A percentile compares a stretch with the other conserved stretches of the same genome.
phyloP scores from a whole-genome alignment of 441 rosid species.

The Erodium chrysanthum region DNA sequence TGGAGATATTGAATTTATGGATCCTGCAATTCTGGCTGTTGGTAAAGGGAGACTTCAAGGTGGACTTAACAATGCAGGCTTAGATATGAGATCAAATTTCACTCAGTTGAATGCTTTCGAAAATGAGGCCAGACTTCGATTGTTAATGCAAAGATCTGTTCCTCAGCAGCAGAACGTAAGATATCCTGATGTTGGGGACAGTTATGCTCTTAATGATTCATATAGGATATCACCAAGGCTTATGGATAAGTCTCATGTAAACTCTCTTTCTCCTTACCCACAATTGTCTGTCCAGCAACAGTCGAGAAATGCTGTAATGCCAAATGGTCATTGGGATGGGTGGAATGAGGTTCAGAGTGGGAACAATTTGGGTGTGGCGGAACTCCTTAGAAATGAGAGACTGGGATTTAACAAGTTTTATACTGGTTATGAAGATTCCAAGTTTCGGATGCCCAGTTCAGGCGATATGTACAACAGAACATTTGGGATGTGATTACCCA shows the following conservation, averaged over 20 bases:
- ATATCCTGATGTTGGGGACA: conserved; percentile 42
- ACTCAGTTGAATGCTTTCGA: conserved; percentile 43
- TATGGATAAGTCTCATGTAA: conserved; percentile 53
- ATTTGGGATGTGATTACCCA: conserved; percentile 54
- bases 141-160: conserved; percentile 60
- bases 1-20: conserved; percentile 68
- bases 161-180: conserved; percentile 48
- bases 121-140: conserved; percentile 53
- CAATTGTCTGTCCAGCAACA: conserved; percentile 46
- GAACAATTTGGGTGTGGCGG: conserved; percentile 47
- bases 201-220: conserved; percentile 45
- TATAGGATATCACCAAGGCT: conserved; percentile 56
- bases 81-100: conserved; percentile 47
- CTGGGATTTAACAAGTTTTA: conserved; percentile 49
- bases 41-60: conserved; percentile 71
- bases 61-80: conserved; percentile 37
- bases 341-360: conserved; percentile 65
- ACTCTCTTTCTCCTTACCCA: conserved; percentile 32
- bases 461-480: conserved; percentile 66
- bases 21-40: conserved; percentile 93
- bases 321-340: conserved; percentile 79
- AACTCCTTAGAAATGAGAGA: conserved; percentile 66
- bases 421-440: conserved; percentile 64
- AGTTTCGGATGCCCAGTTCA: conserved; percentile 56
- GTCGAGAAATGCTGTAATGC: conserved; percentile 43